Percentiles rank a stretch among this genome's conserved stretches.
phyloP scores from a whole-genome alignment of 2,329 filamentous ascomycete genomes.

The Fusarium pseudocircinatum region DNA sequence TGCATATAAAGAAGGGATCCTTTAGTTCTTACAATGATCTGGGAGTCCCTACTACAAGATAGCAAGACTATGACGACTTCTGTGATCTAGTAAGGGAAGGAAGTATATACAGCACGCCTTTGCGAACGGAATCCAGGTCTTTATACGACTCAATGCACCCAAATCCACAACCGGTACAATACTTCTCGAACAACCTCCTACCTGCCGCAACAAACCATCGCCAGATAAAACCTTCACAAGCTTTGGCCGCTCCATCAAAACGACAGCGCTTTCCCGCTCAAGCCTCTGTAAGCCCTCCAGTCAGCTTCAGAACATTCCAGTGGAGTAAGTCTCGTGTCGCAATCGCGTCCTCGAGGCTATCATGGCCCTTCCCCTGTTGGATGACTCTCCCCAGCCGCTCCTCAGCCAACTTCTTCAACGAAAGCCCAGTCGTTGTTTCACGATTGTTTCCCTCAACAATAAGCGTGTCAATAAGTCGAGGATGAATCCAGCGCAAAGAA shows the following conservation, averaged over 20 bases:
- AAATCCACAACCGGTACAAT: neutral
- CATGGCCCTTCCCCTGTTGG: constrained; percentile 7
- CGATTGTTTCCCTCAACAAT: neutral
- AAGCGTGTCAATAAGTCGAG: constrained; percentile 12
- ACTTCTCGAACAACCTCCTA: no score
- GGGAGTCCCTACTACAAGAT: neutral
- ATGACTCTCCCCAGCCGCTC: neutral
- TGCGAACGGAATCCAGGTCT: neutral
- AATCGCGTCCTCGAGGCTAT: constrained; percentile 26
- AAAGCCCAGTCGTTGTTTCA: neutral
- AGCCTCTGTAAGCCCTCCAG: neutral
- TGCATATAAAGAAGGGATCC: fast-evolving
- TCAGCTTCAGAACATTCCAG: constrained; percentile 3
- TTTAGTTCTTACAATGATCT: neutral
- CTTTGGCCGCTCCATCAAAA: no score
- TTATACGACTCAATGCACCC: neutral
- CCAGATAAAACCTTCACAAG: fast-evolving
- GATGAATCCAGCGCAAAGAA: constrained; percentile 24
- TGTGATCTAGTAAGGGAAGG: fast-evolving
- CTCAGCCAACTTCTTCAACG: constrained; percentile 12
- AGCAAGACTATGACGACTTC: fast-evolving
- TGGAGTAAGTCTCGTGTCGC: constrained; percentile 21
- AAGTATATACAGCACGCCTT: neutral
- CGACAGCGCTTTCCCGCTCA: fast-evolving
- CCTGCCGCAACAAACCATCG: fast-evolving